Conservation (phyloP, 1,139 yeast species). For the Nakaseomyces bracarensis region DNA sequence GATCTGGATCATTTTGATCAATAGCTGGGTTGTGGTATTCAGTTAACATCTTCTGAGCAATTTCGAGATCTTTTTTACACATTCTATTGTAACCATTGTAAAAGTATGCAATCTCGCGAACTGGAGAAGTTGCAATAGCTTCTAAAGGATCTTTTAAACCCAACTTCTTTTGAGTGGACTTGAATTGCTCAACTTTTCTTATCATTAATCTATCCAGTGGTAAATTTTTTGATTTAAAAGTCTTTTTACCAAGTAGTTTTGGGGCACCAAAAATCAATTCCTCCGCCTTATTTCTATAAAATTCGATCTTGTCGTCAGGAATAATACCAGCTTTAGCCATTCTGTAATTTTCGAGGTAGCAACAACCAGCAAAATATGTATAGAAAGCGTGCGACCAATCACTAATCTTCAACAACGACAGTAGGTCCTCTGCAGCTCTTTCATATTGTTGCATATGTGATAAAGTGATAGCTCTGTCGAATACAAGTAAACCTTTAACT, state of each 20-base stretch:
- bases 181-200: constrained; percentile 60
- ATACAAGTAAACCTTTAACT: constrained; percentile 76
- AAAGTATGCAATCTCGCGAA: constrained; percentile 78
- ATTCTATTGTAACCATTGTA: constrained; percentile 91
- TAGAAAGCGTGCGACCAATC: constrained; percentile 91
- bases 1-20: constrained; percentile 42
- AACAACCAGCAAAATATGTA: constrained; percentile 76
- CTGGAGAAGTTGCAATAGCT: constrained; percentile 75
- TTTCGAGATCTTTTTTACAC: constrained; percentile 51
- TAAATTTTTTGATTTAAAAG: constrained; percentile 72
- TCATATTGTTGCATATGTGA: constrained; percentile 72
- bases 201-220: constrained; percentile 82
- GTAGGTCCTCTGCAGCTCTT: constrained; percentile 68
- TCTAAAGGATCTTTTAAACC: constrained; percentile 53
- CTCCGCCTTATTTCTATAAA: constrained; percentile 52
- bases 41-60: constrained; percentile 45
- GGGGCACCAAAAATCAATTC: constrained; percentile 63
- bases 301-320: constrained; percentile 37
- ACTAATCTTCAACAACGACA: constrained; percentile 61
- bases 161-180: constrained; percentile 37
- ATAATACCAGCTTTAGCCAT: constrained; percentile 46
- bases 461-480: constrained; percentile 76
- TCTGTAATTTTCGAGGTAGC: constrained; percentile 74
- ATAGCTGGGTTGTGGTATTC: constrained; percentile 29
- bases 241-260: constrained; percentile 50